These are phyloP conservation scores for Yamadazyma membranifaciens DNA, from an alignment of 1,139 yeast species.

Conservation along the genomic window DNA sequence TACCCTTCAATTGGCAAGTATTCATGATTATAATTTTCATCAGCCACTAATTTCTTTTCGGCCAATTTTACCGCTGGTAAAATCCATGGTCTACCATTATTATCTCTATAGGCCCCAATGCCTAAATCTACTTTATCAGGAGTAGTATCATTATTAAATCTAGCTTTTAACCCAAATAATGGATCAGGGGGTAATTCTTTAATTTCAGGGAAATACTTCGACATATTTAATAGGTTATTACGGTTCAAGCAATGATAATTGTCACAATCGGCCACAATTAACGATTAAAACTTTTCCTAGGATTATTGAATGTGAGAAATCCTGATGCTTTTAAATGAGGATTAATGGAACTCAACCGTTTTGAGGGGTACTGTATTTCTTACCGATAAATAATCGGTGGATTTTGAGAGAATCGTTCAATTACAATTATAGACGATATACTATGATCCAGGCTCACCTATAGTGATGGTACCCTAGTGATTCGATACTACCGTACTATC, in stretches of 20 bases:
- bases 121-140: slow-evolving; percentile 82
- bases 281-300: not conserved
- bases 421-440: too few relatives aligned
- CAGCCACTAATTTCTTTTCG: slow-evolving; percentile 49
- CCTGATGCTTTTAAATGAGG: not conserved
- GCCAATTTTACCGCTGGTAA: slow-evolving; percentile 81
- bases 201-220: slow-evolving; percentile 42
- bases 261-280: not conserved
- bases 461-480: too few relatives aligned
- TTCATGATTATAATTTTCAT: slow-evolving; percentile 82
- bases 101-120: slow-evolving; percentile 95
- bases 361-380: too few relatives aligned
- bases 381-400: too few relatives aligned
- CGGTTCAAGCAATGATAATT: not conserved
- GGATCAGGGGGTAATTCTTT: slow-evolving; percentile 74
- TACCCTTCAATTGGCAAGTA: slow-evolving; percentile 83
- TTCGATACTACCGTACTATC: too few relatives aligned
- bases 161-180: slow-evolving; percentile 78
- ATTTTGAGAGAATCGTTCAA: too few relatives aligned
- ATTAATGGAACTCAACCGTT: not conserved
- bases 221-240: not conserved
- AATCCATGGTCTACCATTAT: slow-evolving; percentile 90
- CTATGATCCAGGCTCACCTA: too few relatives aligned
- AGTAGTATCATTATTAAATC: slow-evolving; percentile 64
- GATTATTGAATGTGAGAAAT: not conserved